Conservation (phyloP, 768 basidiomycete genomes). For the Lactarius hengduanensis region DNA sequence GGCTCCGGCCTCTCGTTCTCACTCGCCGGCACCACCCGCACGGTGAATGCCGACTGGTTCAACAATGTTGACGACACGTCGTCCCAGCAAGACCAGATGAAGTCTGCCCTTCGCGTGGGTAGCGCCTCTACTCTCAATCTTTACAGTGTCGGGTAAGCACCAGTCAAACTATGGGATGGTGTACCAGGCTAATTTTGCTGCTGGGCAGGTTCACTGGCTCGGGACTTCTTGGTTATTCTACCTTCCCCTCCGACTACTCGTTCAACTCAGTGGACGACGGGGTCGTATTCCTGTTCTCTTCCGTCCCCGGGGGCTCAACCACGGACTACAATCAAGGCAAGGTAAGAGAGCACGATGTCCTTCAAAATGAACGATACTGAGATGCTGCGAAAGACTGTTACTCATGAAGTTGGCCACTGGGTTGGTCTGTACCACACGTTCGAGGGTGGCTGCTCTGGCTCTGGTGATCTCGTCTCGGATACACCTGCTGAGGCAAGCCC, state of each 20-base stretch:
- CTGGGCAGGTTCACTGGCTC: slow-evolving; percentile 38
- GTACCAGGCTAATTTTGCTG: not conserved
- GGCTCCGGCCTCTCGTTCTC: slow-evolving; percentile 40
- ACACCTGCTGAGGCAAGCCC: slow-evolving; percentile 48
- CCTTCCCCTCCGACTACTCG: slow-evolving; percentile 48
- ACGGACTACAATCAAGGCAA: slow-evolving; percentile 40
- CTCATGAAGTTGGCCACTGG: slow-evolving; percentile 64
- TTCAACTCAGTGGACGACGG: slow-evolving; percentile 48
- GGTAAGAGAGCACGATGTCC: slow-evolving; percentile 19
- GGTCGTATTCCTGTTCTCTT: slow-evolving; percentile 40
- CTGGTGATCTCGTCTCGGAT: slow-evolving; percentile 46
- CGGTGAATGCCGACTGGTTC: slow-evolving; percentile 50
- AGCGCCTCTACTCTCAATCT: slow-evolving; percentile 45
- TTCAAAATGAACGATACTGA: not conserved
- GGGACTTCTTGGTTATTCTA: slow-evolving; percentile 54
- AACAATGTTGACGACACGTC: slow-evolving; percentile 37
- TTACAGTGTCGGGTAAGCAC: slow-evolving; percentile 48
- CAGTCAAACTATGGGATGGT: slow-evolving; percentile 17
- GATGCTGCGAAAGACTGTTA: slow-evolving; percentile 41
- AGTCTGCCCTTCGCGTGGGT: slow-evolving; percentile 45
- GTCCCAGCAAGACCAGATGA: slow-evolving; percentile 47
- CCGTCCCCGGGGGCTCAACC: slow-evolving; percentile 43
- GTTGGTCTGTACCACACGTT: slow-evolving; percentile 59
- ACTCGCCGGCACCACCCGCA: slow-evolving; percentile 45
- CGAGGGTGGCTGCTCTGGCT: slow-evolving; percentile 46